Percentiles rank a stretch among this genome's conserved stretches.
phyloP scores from a whole-genome alignment of 345 rosid genomes.

The Lenwebbia sp. region DNA sequence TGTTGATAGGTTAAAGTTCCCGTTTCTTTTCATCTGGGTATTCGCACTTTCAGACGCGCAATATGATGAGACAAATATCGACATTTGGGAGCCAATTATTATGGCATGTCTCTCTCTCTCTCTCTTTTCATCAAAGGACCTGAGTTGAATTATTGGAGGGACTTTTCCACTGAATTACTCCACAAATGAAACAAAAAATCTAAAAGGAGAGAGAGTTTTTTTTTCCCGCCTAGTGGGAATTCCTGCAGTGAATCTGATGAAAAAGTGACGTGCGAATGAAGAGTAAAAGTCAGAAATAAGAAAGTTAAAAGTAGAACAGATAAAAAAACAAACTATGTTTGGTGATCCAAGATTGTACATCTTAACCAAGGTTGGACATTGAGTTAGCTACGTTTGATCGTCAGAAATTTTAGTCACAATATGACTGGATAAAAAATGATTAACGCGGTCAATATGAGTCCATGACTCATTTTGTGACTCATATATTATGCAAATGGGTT shows the following conservation, averaged over 20 bases:
- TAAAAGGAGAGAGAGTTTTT: background rate
- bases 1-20: background rate
- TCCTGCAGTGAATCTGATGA: background rate
- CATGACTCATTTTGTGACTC: too few species aligned
- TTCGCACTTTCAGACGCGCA: background rate
- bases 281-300: too few species aligned
- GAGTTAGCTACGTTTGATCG: too few species aligned
- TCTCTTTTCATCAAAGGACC: background rate
- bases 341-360: background rate
- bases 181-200: background rate
- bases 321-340: too few species aligned
- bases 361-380: background rate
- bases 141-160: background rate
- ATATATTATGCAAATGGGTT: too few species aligned
- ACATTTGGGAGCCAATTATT: background rate
- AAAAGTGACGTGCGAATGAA: background rate
- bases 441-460: too few species aligned
- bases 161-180: background rate
- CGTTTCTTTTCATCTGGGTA: background rate
- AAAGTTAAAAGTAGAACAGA: too few species aligned
- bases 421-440: too few species aligned
- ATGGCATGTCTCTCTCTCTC: background rate
- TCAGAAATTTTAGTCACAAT: too few species aligned
- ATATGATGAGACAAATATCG: background rate
- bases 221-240: background rate